These are phyloP conservation scores for Yarrowia deformans DNA, from an alignment of 805 yeast species.

Conservation along the genomic window DNA sequence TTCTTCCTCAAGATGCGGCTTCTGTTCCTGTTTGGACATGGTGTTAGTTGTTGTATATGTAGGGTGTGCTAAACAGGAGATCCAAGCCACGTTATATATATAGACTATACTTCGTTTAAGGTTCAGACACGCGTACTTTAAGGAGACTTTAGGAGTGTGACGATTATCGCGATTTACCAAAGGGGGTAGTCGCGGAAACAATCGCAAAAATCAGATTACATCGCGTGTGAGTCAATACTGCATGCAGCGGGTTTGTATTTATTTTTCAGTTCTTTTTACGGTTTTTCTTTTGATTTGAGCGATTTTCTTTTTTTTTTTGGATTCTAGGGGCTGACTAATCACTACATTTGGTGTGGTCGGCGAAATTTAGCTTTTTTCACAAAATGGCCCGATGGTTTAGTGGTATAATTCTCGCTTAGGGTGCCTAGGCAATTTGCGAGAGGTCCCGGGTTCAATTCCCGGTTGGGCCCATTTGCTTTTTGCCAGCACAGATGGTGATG, in stretches of 20 bases:
- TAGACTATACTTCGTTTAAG: neutral
- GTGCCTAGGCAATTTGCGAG: conserved; percentile 34
- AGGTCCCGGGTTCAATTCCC: conserved; percentile 38
- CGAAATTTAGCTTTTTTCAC: neutral
- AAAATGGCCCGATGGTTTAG: conserved; percentile 32
- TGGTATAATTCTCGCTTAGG: conserved; percentile 37
- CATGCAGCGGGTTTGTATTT: too few relatives aligned
- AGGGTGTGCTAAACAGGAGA: neutral
- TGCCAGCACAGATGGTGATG: neutral
- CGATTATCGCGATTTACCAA: too few relatives aligned
- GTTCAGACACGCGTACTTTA: neutral
- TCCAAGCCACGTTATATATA: conserved; percentile 3
- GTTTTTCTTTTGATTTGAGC: too few relatives aligned
- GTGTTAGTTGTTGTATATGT: neutral
- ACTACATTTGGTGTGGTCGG: neutral
- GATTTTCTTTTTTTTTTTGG: too few relatives aligned
- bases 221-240: too few relatives aligned
- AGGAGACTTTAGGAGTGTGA: neutral
- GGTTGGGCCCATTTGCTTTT: conserved; percentile 21
- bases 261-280: too few relatives aligned
- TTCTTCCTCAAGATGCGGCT: conserved; percentile 2
- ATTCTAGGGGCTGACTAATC: too few relatives aligned
- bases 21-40: too few relatives aligned
- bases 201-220: too few relatives aligned
- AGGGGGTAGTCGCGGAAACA: too few relatives aligned